Conservation (phyloP, 2,329 filamentous ascomycete species). For the Colletotrichum sp. region DNA sequence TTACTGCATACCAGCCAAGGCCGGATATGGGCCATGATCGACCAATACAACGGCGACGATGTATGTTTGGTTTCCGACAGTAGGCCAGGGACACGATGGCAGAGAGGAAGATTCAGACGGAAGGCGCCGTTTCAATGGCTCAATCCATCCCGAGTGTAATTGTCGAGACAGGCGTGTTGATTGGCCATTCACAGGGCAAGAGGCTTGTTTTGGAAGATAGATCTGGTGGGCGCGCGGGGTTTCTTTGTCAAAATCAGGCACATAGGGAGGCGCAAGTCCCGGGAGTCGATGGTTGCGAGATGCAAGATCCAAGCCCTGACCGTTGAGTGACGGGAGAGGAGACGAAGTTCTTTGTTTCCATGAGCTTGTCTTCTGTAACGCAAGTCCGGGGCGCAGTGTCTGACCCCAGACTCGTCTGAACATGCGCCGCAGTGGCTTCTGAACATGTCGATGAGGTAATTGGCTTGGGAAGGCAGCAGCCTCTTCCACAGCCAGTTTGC, state of each 20-base stretch:
- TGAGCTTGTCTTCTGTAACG: neutral
- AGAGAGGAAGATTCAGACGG: neutral
- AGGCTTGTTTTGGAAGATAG: neutral
- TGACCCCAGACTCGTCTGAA: neutral
- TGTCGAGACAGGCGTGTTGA: neutral
- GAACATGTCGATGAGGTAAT: neutral
- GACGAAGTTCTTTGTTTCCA: neutral
- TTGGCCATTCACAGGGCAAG: neutral
- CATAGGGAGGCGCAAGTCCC: neutral
- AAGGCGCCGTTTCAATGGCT: neutral
- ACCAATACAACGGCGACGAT: neutral
- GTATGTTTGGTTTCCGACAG: neutral
- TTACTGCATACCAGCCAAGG: neutral
- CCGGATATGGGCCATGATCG: neutral
- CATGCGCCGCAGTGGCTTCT: neutral
- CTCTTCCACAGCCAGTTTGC: neutral
- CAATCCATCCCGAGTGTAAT: neutral
- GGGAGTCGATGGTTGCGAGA: neutral
- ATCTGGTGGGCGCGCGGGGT: neutral
- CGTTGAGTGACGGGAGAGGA: neutral
- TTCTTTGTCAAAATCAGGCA: neutral
- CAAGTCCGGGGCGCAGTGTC: neutral
- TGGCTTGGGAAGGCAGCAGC: neutral
- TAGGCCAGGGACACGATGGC: neutral
- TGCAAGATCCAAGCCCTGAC: neutral